Evolutionary conservation across 2,329 filamentous ascomycete genomes (phyloP), one percentile per base, ranked within the genome.

Genomic region (Aspergillus pseudotamarii): DNA sequence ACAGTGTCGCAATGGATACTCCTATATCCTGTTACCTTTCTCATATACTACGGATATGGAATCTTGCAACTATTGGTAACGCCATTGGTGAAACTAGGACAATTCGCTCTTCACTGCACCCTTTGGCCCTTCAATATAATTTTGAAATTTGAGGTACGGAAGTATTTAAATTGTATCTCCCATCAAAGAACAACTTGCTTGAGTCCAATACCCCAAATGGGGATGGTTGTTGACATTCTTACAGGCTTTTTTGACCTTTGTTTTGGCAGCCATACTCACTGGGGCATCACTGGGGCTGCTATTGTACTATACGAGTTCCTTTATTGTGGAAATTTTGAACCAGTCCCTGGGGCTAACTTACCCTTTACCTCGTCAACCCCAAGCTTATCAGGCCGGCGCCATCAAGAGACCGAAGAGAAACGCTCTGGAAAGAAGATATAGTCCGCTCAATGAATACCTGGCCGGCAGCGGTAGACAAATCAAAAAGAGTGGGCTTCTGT

Each of bases 251-350:
- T 75, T 77, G 59, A 83, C 85, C 71, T 89, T 84, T 71, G 81
- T 93, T 54, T 88, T 88, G 56, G 84, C 88, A 28, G 92, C 91
- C 9, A 83, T 86, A 36, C 76, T 91, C 21, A 82, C 92, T 58
- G 92, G 92, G n/a, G 78, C 89, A 58, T 57, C 86, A 12, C 80
- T 88, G 32, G 91, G 91, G 58, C 75, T 88, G 57, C 67, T 85
- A 21, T 76, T 93, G 50, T 84, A 86, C 71, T 77, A 86, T 59
- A 81, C 83, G 21, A 89, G 88, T 62, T 81, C 79, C 61, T 72
- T 85, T 62, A 75, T 91, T 58, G 82, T 85, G 6, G 81, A 85
- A 1, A 68, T 83, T 2, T 72, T 85, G 41, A 70, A 72, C 48
- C 80, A 88, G 62, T 79, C 80, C 60, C 77, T 85, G 67, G 75